Base-by-base conservation (phyloP, 2,329 filamentous ascomycete genomes). In the Aphanocladium album region DNA sequence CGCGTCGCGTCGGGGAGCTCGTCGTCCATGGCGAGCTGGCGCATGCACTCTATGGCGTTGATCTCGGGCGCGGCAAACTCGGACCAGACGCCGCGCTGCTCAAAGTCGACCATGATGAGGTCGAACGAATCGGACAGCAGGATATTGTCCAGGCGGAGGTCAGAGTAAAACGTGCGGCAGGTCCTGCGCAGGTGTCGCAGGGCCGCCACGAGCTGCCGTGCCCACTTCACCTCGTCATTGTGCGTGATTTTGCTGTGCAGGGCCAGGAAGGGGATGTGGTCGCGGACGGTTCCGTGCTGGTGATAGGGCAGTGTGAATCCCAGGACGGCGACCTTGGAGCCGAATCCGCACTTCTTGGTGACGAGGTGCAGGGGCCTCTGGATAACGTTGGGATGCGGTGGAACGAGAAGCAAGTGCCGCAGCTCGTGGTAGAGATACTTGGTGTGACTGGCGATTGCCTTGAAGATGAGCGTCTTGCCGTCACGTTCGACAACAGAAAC, bases 351-450 rank as follows among this genome's bases (percentile, higher is more conserved):
- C 57, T 71, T 74, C 66, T 86, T 87, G 25, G 77, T 83, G 47
- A 87, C 74, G 30, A 87, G 70, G 61, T 84, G 80, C 8, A 74
- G 70, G 11, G 84, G 84, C 9, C 73, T 72, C 25, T 76, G 70
- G 53, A 86, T 79, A 60, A 87, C 72, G 67, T 83, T 80, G 2
- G 74, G 73, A 65, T 87, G 83, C 2, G 79, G 74, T 30, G 77
- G 72, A 50, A 85, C 75, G 30, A 70, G 76, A 57, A 86, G 78
- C 2, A 87, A 77, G 25, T 79, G 77, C 58, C 79, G 79, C 19
- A 87, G 74, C 69, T 87, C 84, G 65, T 86, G 82, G 67, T 86
- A 87, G 41, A 87, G 73, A 66, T 82, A 86, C 66, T 85, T 85
- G 62, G 81, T 77, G 64, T 78, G 80, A 70, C 80, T 83, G 2